Evolutionary conservation across 1,284 basidiomycete genomes (phyloP), one percentile per base, ranked within the genome.

Genomic region (Ustilago xerochloae): DNA sequence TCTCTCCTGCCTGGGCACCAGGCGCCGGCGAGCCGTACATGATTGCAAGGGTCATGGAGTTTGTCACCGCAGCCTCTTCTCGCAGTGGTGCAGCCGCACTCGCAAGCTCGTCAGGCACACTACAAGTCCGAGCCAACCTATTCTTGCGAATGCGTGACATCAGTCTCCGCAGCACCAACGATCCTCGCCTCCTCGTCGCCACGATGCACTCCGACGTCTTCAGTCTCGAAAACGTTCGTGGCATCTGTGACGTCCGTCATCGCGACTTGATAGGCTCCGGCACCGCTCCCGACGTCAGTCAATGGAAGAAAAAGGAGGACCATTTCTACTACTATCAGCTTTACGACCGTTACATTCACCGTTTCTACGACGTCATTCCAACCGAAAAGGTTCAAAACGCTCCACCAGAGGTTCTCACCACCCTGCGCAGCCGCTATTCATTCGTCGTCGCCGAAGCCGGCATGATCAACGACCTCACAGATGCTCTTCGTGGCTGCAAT

Each of bases 341-440:
- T 61, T 97, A 94, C 85, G 96, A 99, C 86, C 93, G 95, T 46
- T 98, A 97, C 86, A 93, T 97, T 85, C 95, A 97, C 87, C 93
- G 94, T 85, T 96, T 97, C 86, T 97, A 96, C 86, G 97, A 99
- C 85, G 92, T 98, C 75, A 90, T 99, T 63, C 91, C 92, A 57
- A 90, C 93, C 26, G 89, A 89, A 48, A 92, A 91, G 80, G 90
- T 97, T 62, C 90, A 91, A 77, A 99, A 99, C 85, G 88, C 85
- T 1, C 85, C 86, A 12, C 78, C 78, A 45, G 72, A 84, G 35
- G 79, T 85, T 45, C 70, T 85, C 38, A 43, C 61, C 16, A 72
- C 80, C 39, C 88, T 99, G 20, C 87, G 89, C 66, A 87, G 88
- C 22, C 89, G 94, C 80, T 99, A 98, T 84, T 94, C 97, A 85